phyloP scores from a whole-genome alignment of 2,329 filamentous ascomycete species.

The Trichoderma breve region DNA sequence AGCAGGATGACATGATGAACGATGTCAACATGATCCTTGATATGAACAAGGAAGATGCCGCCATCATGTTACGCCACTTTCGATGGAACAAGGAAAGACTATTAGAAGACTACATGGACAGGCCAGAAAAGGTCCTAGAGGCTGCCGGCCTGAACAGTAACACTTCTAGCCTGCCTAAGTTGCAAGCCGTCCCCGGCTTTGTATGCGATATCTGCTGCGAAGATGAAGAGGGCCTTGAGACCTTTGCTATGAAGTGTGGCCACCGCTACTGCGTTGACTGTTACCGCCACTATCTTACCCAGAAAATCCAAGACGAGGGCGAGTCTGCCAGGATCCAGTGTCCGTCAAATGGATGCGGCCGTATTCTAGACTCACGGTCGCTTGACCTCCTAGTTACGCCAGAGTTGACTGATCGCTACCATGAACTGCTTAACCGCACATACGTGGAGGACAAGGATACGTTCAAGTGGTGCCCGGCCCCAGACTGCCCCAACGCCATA shows the following conservation, averaged over 20 bases:
- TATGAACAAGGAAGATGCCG: conserved; percentile 82
- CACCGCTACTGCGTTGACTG: conserved; percentile 93
- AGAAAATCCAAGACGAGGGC: conserved; percentile 94
- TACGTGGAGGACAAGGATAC: conserved; percentile 97
- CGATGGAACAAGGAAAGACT: conserved; percentile 96
- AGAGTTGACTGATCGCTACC: conserved; percentile 65
- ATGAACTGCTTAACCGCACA: conserved; percentile 82
- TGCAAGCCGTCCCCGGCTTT: conserved; percentile 73
- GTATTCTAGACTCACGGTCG: conserved; percentile 87
- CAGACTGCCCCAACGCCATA: conserved; percentile 92
- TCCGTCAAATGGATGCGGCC: conserved; percentile 80
- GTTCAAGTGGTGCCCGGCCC: conserved; percentile 95
- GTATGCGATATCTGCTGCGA: conserved; percentile 96
- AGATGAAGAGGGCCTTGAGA: conserved; percentile 71
- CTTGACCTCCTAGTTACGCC: conserved; percentile 70
- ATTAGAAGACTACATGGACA: conserved; percentile 96
- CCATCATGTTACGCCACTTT: conserved; percentile 83
- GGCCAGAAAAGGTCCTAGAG: conserved; percentile 74
- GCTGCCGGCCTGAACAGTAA: conserved; percentile 75
- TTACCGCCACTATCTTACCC: conserved; percentile 84
- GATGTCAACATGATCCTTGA: conserved; percentile 92
- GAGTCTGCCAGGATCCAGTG: conserved; percentile 95
- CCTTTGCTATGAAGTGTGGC: conserved; percentile 92
- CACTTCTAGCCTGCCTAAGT: conserved; percentile 59
- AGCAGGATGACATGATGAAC: conserved; percentile 81